Percentiles rank a stretch among this genome's conserved stretches.
Evolutionary conservation across 495 filamentous ascomycete species (phyloP).

Genomic region (Tuber borchii): DNA sequence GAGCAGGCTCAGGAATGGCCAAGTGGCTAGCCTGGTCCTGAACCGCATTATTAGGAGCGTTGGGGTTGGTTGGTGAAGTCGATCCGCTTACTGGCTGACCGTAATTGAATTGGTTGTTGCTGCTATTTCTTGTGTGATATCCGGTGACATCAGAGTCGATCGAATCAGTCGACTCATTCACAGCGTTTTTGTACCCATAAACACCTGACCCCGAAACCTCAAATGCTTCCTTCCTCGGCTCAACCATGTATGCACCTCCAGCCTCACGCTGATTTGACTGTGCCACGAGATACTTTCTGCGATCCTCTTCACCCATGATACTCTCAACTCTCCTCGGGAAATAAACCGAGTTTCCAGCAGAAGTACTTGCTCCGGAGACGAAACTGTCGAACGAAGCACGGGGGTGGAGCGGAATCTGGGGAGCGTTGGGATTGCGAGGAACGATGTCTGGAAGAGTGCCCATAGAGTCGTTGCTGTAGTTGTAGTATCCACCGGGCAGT

Average conservation of each 20-base stretch:
- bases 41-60: constrained; percentile 6
- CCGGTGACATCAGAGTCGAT: constrained; percentile 39
- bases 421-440: constrained; percentile 47
- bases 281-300: constrained; percentile 61
- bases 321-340: constrained; percentile 73
- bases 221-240: constrained; percentile 50
- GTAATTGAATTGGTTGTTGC: constrained; percentile 34
- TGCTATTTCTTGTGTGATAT: constrained; percentile 25
- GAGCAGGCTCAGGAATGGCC: constrained; percentile 36
- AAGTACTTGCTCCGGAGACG: constrained; percentile 54
- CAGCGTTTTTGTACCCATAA: constrained; percentile 39
- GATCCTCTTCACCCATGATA: constrained; percentile 73
- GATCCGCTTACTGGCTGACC: constrained; percentile 33
- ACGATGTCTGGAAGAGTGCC: constrained; percentile 47
- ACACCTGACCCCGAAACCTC: constrained; percentile 52
- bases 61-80: constrained; percentile 26
- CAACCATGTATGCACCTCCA: constrained; percentile 50
- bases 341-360: constrained; percentile 56
- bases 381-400: constrained; percentile 67
- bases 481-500: constrained; percentile 57
- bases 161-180: constrained; percentile 48
- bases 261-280: constrained; percentile 55
- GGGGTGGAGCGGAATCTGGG: constrained; percentile 52
- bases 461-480: constrained; percentile 57
- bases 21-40: constrained; percentile 22